phyloP scores from a whole-genome alignment of 805 yeast species.

The Saturnispora zaruensis region DNA sequence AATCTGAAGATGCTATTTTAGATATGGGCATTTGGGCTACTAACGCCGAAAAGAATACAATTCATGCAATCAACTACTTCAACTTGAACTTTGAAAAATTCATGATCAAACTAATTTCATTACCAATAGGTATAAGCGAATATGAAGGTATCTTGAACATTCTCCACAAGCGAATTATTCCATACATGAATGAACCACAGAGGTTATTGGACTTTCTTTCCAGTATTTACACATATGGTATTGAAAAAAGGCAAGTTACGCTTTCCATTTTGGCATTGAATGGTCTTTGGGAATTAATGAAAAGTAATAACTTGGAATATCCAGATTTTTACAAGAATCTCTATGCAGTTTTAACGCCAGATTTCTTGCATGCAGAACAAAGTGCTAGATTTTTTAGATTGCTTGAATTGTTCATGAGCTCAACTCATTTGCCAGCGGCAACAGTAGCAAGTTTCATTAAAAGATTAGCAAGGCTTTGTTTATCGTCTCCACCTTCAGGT shows the following conservation, averaged over 20 bases:
- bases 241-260: constrained; percentile 24
- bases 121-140: constrained; percentile 35
- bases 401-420: constrained; percentile 74
- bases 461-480: constrained; percentile 61
- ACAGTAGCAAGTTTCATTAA: constrained; percentile 87
- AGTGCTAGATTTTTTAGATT: constrained; percentile 83
- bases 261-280: constrained; percentile 65
- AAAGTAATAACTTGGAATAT: constrained; percentile 73
- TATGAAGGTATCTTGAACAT: constrained; percentile 61
- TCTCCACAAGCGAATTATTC: constrained; percentile 78
- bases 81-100: constrained; percentile 60
- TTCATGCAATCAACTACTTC: constrained; percentile 32
- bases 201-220: constrained; percentile 89
- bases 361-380: constrained; percentile 66
- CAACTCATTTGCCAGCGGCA: constrained; percentile 78
- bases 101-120: constrained; percentile 49
- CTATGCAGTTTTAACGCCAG: constrained; percentile 70
- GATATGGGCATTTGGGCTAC: constrained; percentile 24
- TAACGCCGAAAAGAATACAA: constrained; percentile 38
- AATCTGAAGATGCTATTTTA: constrained; percentile 27
- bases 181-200: constrained; percentile 71
- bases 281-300: constrained; percentile 82
- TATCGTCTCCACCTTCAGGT: constrained; percentile 81
- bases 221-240: constrained; percentile 57
- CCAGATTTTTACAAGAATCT: constrained; percentile 82